phyloP scores from a whole-genome alignment of 2,329 filamentous ascomycete species.

The Aspergillus sp. region DNA sequence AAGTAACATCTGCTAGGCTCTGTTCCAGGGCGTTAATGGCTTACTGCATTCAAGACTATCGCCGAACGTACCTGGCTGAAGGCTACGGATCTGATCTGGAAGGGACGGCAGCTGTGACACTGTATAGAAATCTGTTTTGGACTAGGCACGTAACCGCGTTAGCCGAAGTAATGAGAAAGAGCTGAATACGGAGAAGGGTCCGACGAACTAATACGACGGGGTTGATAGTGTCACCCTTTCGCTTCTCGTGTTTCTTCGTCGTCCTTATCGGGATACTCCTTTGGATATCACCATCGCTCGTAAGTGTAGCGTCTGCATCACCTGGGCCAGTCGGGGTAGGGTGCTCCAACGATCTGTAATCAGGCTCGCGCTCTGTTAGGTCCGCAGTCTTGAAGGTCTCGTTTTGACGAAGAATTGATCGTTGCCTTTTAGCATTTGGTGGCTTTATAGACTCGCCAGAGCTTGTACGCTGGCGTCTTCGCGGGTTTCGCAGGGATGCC shows the following conservation, averaged over 20 bases:
- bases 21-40: constrained; percentile 40
- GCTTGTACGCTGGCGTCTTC: constrained; percentile 46
- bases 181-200: background rate
- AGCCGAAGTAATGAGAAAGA: constrained; percentile 13
- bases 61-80: constrained; percentile 63
- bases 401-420: constrained; percentile 46
- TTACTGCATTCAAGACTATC: background rate
- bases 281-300: constrained; percentile 28
- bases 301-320: constrained; percentile 18
- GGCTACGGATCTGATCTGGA: constrained; percentile 73
- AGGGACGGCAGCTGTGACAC: constrained; percentile 83
- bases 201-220: constrained; percentile 43
- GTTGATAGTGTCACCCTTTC: constrained; percentile 35
- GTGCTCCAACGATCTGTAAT: constrained; percentile 24
- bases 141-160: constrained; percentile 54
- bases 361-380: constrained; percentile 25
- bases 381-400: constrained; percentile 34
- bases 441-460: constrained; percentile 52
- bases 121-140: constrained; percentile 80
- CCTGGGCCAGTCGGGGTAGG: constrained; percentile 18
- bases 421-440: constrained; percentile 52
- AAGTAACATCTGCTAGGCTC: constrained; percentile 69
- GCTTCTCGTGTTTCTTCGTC: constrained; percentile 42
- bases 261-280: constrained; percentile 43
- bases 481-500: constrained; percentile 39